Percentiles rank a stretch among this genome's conserved stretches.
These are phyloP conservation scores for Sclerotinia minor DNA, from an alignment of 2,329 filamentous ascomycete genomes.

Conservation along the genomic window DNA sequence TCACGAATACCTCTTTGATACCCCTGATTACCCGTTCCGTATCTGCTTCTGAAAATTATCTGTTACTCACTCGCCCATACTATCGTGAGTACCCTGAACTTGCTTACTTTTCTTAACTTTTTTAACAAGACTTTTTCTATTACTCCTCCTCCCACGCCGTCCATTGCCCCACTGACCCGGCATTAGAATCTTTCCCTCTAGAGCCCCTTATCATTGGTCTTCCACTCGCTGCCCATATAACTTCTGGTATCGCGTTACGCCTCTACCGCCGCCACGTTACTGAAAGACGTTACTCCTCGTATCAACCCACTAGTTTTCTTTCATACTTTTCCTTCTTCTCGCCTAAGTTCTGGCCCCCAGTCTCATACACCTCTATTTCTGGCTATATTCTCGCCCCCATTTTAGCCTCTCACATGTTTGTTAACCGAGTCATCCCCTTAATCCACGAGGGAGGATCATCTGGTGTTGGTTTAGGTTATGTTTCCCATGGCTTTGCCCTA, in stretches of 20 bases:
- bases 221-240: constrained; percentile 75
- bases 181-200: constrained; percentile 62
- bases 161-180: constrained; percentile 13
- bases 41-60: constrained; percentile 74
- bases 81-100: constrained; percentile 67
- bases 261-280: constrained; percentile 72
- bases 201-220: constrained; percentile 72
- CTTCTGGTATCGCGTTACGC: constrained; percentile 74
- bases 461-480: constrained; percentile 80
- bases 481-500: constrained; percentile 79
- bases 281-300: constrained; percentile 69
- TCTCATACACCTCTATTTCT: constrained; percentile 68
- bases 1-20: constrained; percentile 79
- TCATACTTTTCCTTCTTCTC: constrained; percentile 64
- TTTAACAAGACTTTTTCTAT: constrained; percentile 70
- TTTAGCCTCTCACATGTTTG: constrained; percentile 68
- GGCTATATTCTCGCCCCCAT: constrained; percentile 71
- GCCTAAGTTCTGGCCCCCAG: constrained; percentile 67
- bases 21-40: constrained; percentile 74
- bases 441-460: constrained; percentile 79
- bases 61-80: constrained; percentile 86
- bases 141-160: constrained; percentile 63
- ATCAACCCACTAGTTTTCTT: constrained; percentile 71
- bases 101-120: constrained; percentile 42
- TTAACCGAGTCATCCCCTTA: constrained; percentile 76